These are phyloP conservation scores for Penicillium sp. DNA, from an alignment of 2,329 filamentous ascomycete genomes.

Conservation along the genomic window DNA sequence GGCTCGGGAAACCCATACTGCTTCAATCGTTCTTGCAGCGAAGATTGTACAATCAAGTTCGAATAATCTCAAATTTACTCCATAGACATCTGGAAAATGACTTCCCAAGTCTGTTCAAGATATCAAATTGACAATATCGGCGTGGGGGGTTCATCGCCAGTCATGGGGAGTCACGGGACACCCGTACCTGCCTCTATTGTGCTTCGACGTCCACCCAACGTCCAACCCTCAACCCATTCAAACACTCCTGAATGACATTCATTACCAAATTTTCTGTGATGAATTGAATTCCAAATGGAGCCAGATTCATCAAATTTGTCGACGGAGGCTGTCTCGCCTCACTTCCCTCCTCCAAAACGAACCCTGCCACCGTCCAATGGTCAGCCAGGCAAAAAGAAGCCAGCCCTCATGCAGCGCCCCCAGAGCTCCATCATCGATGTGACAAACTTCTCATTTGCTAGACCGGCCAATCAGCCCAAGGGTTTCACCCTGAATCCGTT, in stretches of 20 bases:
- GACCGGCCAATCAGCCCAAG: conserved; percentile 35
- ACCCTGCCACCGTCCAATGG: background rate
- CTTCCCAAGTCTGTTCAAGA: background rate
- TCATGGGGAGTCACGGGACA: conserved; percentile 1
- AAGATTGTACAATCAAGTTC: background rate
- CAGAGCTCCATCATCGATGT: conserved; percentile 38
- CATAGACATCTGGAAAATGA: background rate
- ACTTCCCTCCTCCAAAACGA: conserved; percentile 5
- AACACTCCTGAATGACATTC: background rate
- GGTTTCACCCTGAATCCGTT: conserved; percentile 32
- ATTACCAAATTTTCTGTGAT: no score
- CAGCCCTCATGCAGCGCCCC: conserved; percentile 42
- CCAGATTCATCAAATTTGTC: background rate
- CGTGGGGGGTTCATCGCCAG: background rate
- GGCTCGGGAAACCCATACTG: background rate
- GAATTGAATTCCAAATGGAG: background rate
- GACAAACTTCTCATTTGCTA: conserved; percentile 43
- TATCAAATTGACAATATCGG: background rate
- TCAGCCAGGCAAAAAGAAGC: conserved; percentile 8
- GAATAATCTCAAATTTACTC: background rate
- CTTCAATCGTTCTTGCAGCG: no score
- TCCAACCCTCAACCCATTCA: background rate
- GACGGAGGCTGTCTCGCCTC: background rate
- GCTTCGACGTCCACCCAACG: background rate
- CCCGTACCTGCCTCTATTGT: conserved; percentile 3